A percentile compares a stretch with the other conserved stretches of the same genome.
Conservation (phyloP, 352 stramenopile species). For the Phytophthora boehmeriae region DNA sequence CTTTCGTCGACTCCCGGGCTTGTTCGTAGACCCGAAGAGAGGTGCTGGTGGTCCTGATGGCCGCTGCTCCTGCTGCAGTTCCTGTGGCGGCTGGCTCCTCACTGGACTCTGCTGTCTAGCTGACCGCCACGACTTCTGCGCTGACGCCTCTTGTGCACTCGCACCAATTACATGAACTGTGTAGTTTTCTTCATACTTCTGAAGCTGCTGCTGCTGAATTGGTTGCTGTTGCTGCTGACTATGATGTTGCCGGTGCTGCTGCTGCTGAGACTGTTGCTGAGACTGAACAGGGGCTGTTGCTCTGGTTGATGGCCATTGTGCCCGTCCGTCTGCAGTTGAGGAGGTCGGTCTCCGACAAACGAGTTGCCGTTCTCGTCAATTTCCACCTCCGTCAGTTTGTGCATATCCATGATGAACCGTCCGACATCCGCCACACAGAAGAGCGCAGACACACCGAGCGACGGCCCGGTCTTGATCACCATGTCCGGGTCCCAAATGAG, state of each 20-base stretch:
- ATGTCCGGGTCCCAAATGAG: conserved; percentile 79
- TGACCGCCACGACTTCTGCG: conserved; percentile 14
- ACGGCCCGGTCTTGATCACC: conserved; percentile 69
- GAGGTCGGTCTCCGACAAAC: conserved; percentile 27
- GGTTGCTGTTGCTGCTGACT: conserved; percentile 6
- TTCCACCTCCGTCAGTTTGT: conserved; percentile 65
- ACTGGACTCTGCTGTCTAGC: conserved; percentile 14
- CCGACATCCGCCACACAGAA: conserved; percentile 73
- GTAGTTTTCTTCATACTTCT: conserved; percentile 30
- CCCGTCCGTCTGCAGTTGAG: conserved; percentile 5
- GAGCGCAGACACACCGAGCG: conserved; percentile 68
- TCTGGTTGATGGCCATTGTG: conserved; percentile 4
- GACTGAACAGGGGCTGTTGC: background rate
- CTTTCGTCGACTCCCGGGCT: conserved; percentile 22
- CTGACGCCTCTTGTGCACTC: background rate
- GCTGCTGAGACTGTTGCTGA: background rate
- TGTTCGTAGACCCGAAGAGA: conserved; percentile 20
- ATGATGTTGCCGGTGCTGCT: no score
- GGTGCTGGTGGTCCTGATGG: conserved; percentile 16
- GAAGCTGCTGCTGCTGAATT: conserved; percentile 5
- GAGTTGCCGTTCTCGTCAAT: conserved; percentile 62
- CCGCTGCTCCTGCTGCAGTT: background rate
- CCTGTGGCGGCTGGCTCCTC: conserved; percentile 1
- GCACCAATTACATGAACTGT: conserved; percentile 27
- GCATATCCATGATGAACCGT: conserved; percentile 80